Conservation (phyloP, 106 monocot genomes). For the Apostasia ramifera region DNA sequence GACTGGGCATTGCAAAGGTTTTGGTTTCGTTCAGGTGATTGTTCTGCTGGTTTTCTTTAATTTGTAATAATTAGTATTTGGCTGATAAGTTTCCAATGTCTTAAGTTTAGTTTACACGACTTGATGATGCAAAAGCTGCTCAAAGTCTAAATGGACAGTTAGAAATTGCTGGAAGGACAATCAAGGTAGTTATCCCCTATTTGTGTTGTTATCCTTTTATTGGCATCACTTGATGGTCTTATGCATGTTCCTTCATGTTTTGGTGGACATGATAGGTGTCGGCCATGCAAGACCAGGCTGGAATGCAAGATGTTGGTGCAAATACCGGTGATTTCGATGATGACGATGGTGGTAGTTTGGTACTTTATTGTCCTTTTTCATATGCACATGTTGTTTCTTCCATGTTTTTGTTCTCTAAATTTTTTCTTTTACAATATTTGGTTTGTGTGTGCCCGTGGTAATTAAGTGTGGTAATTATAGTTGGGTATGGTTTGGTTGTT, state of each 20-base stretch:
- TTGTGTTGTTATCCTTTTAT: constrained; percentile 2
- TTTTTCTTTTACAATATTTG: no score
- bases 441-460: no score
- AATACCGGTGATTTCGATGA: constrained; percentile 66
- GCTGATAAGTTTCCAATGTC: background rate
- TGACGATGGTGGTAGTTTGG: constrained; percentile 71
- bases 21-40: constrained; percentile 69
- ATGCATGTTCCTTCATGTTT: background rate
- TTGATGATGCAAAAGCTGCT: constrained; percentile 59
- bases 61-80: background rate
- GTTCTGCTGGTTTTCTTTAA: background rate
- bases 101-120: constrained; percentile 38
- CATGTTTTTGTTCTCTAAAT: no score
- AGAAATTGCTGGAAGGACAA: constrained; percentile 54
- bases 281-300: constrained; percentile 51
- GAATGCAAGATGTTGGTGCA: constrained; percentile 43
- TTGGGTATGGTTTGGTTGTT: no score
- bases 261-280: constrained; percentile 34
- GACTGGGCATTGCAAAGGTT: constrained; percentile 69
- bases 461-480: no score
- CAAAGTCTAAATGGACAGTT: constrained; percentile 60
- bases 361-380: constrained; percentile 4
- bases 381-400: background rate
- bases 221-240: background rate
- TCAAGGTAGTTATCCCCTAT: constrained; percentile 30